A percentile compares a stretch with the other conserved stretches of the same genome.
Conservation (phyloP, 2,329 filamentous ascomycete species). For the Pseudogymnoascus sp. region DNA sequence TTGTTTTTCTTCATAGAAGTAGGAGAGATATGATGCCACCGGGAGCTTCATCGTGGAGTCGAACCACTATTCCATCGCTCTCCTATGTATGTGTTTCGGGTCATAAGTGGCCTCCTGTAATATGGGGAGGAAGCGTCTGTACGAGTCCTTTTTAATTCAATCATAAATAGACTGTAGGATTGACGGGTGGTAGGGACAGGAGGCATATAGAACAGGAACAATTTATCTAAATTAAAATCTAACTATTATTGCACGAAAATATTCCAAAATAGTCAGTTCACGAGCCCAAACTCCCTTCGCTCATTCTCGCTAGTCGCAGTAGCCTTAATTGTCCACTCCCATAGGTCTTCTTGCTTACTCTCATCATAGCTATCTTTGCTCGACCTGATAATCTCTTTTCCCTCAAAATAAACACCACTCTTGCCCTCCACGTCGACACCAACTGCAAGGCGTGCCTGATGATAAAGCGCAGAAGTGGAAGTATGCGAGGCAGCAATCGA, state of each 20-base stretch:
- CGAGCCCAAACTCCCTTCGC: slow-evolving; percentile 18
- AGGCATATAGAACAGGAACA: no score
- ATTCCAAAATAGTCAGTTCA: neutral
- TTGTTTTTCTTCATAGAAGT: no score
- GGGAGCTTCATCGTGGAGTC: no score
- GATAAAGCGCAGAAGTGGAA: slow-evolving; percentile 31
- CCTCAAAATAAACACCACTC: slow-evolving; percentile 39
- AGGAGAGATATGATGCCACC: no score
- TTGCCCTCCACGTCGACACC: slow-evolving; percentile 27
- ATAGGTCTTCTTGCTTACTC: slow-evolving; percentile 41
- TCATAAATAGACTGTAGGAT: no score
- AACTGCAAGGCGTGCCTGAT: slow-evolving; percentile 33
- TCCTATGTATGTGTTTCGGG: no score
- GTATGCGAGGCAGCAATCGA: slow-evolving; percentile 29
- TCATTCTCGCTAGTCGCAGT: slow-evolving; percentile 25
- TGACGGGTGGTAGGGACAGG: no score
- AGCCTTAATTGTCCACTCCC: slow-evolving; percentile 39
- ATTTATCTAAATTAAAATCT: neutral
- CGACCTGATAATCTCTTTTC: slow-evolving; percentile 31
- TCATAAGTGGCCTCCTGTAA: no score
- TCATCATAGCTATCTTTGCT: slow-evolving; percentile 38
- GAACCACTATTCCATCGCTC: no score
- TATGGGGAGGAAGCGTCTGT: no score
- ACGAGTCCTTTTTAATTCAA: no score
- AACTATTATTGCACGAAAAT: neutral